Base-by-base conservation (phyloP, 768 basidiomycete species). In the Boletus barrowsii region DNA sequence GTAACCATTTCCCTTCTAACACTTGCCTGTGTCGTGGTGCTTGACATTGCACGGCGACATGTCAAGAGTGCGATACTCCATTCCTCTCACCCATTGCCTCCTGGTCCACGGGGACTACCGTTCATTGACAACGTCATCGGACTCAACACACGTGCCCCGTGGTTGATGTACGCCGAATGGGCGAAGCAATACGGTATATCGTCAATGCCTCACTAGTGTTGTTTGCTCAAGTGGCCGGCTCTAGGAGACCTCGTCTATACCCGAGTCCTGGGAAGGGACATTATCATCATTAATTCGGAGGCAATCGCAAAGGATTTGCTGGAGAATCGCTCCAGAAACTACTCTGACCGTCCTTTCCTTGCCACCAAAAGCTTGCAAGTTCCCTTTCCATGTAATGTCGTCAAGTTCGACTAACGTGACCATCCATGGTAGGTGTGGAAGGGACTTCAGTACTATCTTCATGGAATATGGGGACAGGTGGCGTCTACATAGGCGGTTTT, bases 201-300 rank as follows among this genome's bases (percentile, higher is more conserved):
- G 10, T 44, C 29, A 50, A 17, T n/a, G 10, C 45, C 44, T 35
- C 47, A 2, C 7, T 29, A 35, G 8, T 20, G 37, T 26, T 26
- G 39, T 47, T 11, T 37, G 33, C 55, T 55, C 43, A 61, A 37
- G 9, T 26, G 32, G 8, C 8, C 18, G 35, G 36, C 24, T 22
- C 15, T 46, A 78, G 75, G 78, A 1, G 67, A 77, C n/a, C 61
- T 85, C 13, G 72, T 85, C 29, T 78, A 78, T 22, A 77, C 79
- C 53, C 72, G 70, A 32, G 62, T 75, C 24, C 72, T 79, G 56
- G 81, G 78, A 54, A 70, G 67, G n/a, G 69, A 68, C 20, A 68
- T 76, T 14, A 67, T 84, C 44, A 64, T 83, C 54, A 63, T 84
- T 20, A 83, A 79, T 65, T 74, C 74, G 17, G 68, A 69, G 36